Conservation (phyloP, 1,284 basidiomycete species). For the Termitomyces sp. region DNA sequence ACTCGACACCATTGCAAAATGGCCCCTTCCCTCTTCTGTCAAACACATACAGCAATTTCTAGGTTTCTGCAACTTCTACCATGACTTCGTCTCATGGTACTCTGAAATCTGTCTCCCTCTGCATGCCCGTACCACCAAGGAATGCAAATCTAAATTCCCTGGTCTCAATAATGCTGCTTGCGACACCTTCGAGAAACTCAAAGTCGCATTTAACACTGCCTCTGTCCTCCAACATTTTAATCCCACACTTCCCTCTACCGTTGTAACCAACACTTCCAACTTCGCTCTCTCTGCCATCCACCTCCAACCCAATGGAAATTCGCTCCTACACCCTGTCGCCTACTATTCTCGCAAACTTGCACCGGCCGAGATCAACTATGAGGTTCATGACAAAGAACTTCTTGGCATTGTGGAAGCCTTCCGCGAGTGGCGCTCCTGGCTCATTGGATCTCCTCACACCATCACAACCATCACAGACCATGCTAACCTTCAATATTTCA, state of each 20-base stretch:
- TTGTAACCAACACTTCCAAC: conserved; percentile 31
- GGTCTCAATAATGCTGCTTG: conserved; percentile 15
- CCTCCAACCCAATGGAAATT: conserved; percentile 12
- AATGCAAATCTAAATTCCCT: conserved; percentile 23
- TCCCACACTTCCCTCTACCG: conserved; percentile 25
- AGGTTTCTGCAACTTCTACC: conserved; percentile 14
- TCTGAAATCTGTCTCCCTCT: conserved; percentile 22
- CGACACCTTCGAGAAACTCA: conserved; percentile 27
- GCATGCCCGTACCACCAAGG: conserved; percentile 29
- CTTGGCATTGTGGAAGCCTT: conserved; percentile 33
- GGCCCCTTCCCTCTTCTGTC: neutral
- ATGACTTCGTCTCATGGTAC: conserved; percentile 31
- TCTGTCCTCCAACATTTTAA: conserved; percentile 20
- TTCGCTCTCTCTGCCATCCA: conserved; percentile 24
- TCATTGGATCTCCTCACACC: neutral
- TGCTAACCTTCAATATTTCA: conserved; percentile 20
- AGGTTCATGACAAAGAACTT: conserved; percentile 31
- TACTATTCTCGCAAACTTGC: conserved; percentile 28
- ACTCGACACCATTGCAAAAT: neutral
- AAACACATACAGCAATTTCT: conserved; percentile 16
- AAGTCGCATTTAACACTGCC: conserved; percentile 28
- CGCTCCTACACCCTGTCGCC: conserved; percentile 29
- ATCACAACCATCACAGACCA: conserved; percentile 16
- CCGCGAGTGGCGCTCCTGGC: neutral
- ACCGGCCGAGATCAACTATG: conserved; percentile 21